A percentile compares a stretch with the other conserved stretches of the same genome.
These are phyloP conservation scores for Xylaria longipes DNA, from an alignment of 495 filamentous ascomycete species.

Conservation along the genomic window DNA sequence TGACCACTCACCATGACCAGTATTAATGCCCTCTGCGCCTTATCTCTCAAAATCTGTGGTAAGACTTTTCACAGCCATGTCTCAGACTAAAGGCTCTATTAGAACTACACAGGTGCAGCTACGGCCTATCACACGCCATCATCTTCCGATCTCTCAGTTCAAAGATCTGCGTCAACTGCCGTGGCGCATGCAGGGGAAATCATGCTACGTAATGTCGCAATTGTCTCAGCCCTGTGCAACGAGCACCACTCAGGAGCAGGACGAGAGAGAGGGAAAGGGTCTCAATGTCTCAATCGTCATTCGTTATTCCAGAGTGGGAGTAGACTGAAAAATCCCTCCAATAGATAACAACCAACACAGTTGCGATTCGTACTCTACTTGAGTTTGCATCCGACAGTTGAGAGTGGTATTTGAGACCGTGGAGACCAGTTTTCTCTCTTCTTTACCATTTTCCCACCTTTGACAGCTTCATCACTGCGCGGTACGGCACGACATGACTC, in stretches of 20 bases:
- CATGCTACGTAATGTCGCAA: slow-evolving; percentile 11
- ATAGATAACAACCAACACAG: background rate
- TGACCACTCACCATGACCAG: background rate
- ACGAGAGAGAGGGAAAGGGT: background rate
- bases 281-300: slow-evolving; percentile 3
- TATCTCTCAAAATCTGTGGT: background rate
- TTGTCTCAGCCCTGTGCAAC: slow-evolving; percentile 26
- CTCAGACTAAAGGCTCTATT: background rate
- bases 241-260: background rate
- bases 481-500: background rate
- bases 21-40: background rate
- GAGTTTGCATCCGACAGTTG: background rate
- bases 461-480: background rate
- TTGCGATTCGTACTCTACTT: background rate
- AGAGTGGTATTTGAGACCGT: background rate
- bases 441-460: background rate
- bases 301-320: background rate
- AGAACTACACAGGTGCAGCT: background rate
- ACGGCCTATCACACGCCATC: background rate
- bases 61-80: background rate
- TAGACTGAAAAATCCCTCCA: background rate
- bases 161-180: slow-evolving; percentile 10
- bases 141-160: background rate
- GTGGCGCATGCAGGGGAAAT: slow-evolving; percentile 24
- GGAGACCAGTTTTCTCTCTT: background rate